Percentiles rank a stretch among this genome's conserved stretches.
These are phyloP conservation scores for Aurifilum marmelostoma DNA, from an alignment of 2,329 filamentous ascomycete genomes.

Conservation along the genomic window DNA sequence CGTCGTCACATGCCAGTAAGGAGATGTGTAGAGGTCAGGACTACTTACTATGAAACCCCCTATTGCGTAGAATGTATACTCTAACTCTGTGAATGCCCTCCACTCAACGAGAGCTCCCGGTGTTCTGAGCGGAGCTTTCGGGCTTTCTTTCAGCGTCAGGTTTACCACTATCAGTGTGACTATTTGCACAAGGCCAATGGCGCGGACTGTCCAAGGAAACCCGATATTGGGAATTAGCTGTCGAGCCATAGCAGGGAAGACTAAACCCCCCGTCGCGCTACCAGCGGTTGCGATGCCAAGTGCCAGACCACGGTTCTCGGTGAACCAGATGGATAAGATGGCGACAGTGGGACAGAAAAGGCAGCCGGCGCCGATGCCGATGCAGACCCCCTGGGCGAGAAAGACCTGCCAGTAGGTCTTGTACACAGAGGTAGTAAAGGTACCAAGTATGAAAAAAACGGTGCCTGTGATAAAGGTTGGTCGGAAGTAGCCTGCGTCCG, in stretches of 20 bases:
- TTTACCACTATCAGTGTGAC: neutral
- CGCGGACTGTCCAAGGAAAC: slow-evolving; percentile 61
- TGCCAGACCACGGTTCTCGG: slow-evolving; percentile 36
- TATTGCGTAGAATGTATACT: slow-evolving; percentile 56
- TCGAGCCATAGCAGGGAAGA: slow-evolving; percentile 48
- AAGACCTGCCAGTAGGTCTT: slow-evolving; percentile 49
- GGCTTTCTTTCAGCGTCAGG: neutral
- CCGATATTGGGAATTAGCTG: slow-evolving; percentile 58
- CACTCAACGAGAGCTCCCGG: slow-evolving; percentile 57
- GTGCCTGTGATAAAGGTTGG: neutral
- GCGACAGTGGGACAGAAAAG: slow-evolving; percentile 44
- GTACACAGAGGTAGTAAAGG: slow-evolving; percentile 30
- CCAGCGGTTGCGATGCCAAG: slow-evolving; percentile 41
- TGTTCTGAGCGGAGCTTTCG: slow-evolving; percentile 47
- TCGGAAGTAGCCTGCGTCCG: neutral
- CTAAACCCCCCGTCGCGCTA: slow-evolving; percentile 38
- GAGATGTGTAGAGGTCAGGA: neutral
- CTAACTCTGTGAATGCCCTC: slow-evolving; percentile 57
- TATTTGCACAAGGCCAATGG: slow-evolving; percentile 62
- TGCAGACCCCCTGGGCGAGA: slow-evolving; percentile 48
- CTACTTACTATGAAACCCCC: slow-evolving; percentile 50
- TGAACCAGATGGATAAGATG: slow-evolving; percentile 41
- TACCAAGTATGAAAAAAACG: neutral
- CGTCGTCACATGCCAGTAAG: neutral
- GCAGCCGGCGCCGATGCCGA: slow-evolving; percentile 49